phyloP scores from a whole-genome alignment of 2,329 filamentous ascomycete genomes.

The Trichoderma aggressivum region DNA sequence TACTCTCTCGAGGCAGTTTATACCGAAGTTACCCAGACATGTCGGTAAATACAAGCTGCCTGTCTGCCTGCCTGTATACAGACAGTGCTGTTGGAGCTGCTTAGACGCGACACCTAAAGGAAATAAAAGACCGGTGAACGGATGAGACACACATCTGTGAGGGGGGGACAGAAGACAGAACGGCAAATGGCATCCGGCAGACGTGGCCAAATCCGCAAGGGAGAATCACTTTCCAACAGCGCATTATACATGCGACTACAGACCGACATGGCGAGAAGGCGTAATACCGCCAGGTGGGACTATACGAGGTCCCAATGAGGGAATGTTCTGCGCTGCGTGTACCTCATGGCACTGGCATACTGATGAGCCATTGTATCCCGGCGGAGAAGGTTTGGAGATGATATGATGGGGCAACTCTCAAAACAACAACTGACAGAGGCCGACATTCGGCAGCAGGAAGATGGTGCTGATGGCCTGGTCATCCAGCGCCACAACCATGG shows the following conservation, averaged over 20 bases:
- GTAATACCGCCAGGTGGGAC: not conserved
- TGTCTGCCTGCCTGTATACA: no score
- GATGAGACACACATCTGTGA: not conserved
- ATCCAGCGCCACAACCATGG: not conserved
- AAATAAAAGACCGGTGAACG: not conserved
- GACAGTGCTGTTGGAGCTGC: no score
- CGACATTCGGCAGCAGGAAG: not conserved
- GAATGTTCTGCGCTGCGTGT: no score
- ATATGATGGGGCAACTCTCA: not conserved
- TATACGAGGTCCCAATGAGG: not conserved
- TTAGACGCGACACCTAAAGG: not conserved
- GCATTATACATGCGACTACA: not conserved
- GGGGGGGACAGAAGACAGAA: not conserved
- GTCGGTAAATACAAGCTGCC: not conserved
- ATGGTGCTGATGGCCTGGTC: not conserved
- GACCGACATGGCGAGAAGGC: not conserved
- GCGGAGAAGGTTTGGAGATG: not conserved
- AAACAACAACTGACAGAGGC: not conserved
- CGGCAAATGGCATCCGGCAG: not conserved
- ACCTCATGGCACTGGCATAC: not conserved
- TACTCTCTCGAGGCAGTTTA: not conserved
- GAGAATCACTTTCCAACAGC: not conserved
- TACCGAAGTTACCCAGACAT: not conserved
- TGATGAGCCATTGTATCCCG: not conserved
- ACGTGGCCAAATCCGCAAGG: not conserved